phyloP scores from a whole-genome alignment of 305 asterid genomes.

The Petunia hybrid region DNA sequence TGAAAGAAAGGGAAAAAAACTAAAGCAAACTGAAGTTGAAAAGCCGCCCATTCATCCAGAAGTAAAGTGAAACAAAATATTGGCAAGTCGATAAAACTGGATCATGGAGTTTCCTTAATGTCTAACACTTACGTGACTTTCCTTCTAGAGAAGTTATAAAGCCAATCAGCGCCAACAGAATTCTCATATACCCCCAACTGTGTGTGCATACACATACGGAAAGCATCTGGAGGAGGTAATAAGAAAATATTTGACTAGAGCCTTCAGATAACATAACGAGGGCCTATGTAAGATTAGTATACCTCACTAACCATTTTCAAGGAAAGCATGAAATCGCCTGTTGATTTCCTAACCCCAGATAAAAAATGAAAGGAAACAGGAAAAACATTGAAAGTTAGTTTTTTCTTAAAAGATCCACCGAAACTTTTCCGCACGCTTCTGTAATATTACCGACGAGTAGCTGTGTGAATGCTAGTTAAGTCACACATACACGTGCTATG shows the following conservation, averaged over 20 bases:
- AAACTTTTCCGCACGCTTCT: background rate
- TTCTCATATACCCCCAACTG: slow-evolving; percentile 9
- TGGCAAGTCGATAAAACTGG: background rate
- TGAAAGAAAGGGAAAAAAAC: background rate
- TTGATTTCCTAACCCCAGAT: slow-evolving; percentile 4
- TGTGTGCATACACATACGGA: background rate
- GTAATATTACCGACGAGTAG: background rate
- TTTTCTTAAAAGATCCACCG: background rate
- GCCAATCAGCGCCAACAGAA: background rate
- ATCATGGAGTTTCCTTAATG: slow-evolving; percentile 11
- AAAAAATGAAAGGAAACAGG: background rate
- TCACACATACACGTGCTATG: background rate
- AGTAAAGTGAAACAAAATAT: background rate
- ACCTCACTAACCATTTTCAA: background rate
- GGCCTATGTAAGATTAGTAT: slow-evolving; percentile 1
- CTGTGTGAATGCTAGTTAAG: background rate
- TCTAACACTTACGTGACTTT: slow-evolving; percentile 1
- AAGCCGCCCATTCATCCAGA: slow-evolving; percentile 1
- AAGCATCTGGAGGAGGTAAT: background rate
- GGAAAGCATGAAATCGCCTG: background rate
- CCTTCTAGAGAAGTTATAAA: background rate
- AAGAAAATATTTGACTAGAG: background rate
- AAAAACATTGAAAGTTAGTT: background rate
- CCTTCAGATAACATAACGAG: slow-evolving; percentile 16
- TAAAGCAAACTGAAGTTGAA: background rate